Percentiles rank a stretch among this genome's conserved stretches.
phyloP scores from a whole-genome alignment of 257 asterid species.

The Petunia secreta region DNA sequence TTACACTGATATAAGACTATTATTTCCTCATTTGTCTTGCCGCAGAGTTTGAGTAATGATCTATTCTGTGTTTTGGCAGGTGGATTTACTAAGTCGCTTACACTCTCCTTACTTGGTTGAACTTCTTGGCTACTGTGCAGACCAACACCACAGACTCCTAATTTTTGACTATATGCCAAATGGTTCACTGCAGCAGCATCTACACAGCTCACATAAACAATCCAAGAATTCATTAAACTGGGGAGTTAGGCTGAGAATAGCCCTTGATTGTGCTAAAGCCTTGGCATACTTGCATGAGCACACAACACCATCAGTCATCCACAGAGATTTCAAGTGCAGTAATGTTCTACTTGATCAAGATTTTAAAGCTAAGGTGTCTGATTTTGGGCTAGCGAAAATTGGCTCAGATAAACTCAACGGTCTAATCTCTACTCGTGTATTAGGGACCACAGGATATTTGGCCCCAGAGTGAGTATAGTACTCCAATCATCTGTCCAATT shows the following conservation, averaged over 20 bases:
- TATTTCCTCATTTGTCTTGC: neutral
- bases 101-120: constrained; percentile 61
- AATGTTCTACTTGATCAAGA: constrained; percentile 66
- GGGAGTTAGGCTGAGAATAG: constrained; percentile 62
- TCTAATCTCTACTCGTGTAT: constrained; percentile 67
- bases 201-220: constrained; percentile 41
- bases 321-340: constrained; percentile 68
- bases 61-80: constrained; percentile 41
- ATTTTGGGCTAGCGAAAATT: constrained; percentile 71
- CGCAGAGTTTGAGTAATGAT: neutral
- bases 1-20: no score
- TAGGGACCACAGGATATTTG: constrained; percentile 83
- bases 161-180: constrained; percentile 69
- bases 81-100: constrained; percentile 69
- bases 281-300: constrained; percentile 76
- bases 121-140: constrained; percentile 85
- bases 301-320: constrained; percentile 72
- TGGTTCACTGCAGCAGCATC: constrained; percentile 60
- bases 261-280: constrained; percentile 75
- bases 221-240: constrained; percentile 44
- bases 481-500: neutral
- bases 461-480: constrained; percentile 77
- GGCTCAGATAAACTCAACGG: constrained; percentile 83
- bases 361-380: constrained; percentile 72
- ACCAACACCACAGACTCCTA: constrained; percentile 67